Evolutionary conservation across 2,329 filamentous ascomycete genomes (phyloP).

Genomic region (Trichoderma sp.): DNA sequence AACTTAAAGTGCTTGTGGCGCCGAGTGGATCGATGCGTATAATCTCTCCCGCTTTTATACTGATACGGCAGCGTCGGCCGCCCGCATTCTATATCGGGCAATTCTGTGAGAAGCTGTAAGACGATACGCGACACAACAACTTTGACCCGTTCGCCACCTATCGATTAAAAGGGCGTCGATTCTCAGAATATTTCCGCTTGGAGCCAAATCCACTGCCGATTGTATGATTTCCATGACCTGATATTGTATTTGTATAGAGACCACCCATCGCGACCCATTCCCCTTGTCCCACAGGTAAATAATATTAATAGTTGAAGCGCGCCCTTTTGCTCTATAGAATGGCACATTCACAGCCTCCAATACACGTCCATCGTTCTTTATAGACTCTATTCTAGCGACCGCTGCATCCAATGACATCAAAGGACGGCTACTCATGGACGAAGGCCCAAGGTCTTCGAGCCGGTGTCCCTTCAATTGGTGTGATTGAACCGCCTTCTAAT

Average conservation of each 20-base stretch:
- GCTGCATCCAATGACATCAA: conserved; percentile 4
- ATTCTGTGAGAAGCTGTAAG: background rate
- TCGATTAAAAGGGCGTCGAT: background rate
- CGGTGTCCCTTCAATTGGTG: conserved; percentile 6
- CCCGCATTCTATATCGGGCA: conserved; percentile 1
- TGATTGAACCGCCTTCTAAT: conserved; percentile 11
- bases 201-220: background rate
- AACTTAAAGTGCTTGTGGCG: background rate
- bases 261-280: background rate
- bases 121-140: background rate
- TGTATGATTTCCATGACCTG: background rate
- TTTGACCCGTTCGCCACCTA: background rate
- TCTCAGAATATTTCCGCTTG: conserved; percentile 13
- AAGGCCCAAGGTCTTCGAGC: conserved; percentile 4
- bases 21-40: background rate
- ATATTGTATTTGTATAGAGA: background rate
- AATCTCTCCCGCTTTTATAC: background rate
- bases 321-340: background rate
- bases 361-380: background rate
- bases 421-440: conserved; percentile 11
- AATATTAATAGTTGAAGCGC: conserved; percentile 10
- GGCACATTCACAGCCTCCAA: background rate
- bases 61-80: background rate
- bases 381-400: background rate
- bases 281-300: background rate